Conservation (phyloP, 306 rosid species). For the Clitoria ternatea region DNA sequence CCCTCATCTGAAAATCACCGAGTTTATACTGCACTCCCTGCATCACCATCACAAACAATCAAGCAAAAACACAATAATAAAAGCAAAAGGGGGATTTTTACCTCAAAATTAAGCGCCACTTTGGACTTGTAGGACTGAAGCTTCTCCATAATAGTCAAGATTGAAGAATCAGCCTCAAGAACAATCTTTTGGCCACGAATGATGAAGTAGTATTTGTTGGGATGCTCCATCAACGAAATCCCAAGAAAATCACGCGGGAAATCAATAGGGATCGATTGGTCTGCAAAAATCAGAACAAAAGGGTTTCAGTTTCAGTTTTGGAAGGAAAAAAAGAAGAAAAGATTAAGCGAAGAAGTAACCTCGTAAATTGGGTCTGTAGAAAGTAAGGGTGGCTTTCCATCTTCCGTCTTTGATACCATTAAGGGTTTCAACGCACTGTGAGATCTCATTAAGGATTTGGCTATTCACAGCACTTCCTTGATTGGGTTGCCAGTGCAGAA, state of each 20-base stretch:
- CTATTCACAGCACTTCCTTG: conserved; percentile 65
- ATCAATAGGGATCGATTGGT: conserved; percentile 38
- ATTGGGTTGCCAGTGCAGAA: conserved; percentile 88
- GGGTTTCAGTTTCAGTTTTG: not conserved
- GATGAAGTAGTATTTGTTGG: conserved; percentile 72
- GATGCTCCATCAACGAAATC: conserved; percentile 70
- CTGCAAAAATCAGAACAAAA: conserved; percentile 23
- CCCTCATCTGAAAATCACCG: conserved; percentile 78
- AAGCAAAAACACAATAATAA: not conserved
- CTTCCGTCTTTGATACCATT: conserved; percentile 85
- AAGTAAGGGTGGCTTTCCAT: conserved; percentile 81
- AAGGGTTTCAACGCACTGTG: conserved; percentile 79
- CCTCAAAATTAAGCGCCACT: conserved; percentile 81
- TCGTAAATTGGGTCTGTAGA: conserved; percentile 78
- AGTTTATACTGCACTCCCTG: conserved; percentile 64
- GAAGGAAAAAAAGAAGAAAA: not conserved
- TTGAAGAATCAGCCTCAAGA: conserved; percentile 76
- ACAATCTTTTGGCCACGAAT: conserved; percentile 70
- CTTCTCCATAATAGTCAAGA: conserved; percentile 81
- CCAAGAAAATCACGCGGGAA: conserved; percentile 83
- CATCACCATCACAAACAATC: conserved; percentile 1
- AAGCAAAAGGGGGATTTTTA: not conserved
- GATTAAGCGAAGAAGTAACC: conserved; percentile 28
- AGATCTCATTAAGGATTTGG: conserved; percentile 75
- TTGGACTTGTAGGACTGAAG: conserved; percentile 84